A percentile compares a stretch with the other conserved stretches of the same genome.
Conservation (phyloP, 2,329 filamentous ascomycete genomes). For the Lithohypha guttulata region DNA sequence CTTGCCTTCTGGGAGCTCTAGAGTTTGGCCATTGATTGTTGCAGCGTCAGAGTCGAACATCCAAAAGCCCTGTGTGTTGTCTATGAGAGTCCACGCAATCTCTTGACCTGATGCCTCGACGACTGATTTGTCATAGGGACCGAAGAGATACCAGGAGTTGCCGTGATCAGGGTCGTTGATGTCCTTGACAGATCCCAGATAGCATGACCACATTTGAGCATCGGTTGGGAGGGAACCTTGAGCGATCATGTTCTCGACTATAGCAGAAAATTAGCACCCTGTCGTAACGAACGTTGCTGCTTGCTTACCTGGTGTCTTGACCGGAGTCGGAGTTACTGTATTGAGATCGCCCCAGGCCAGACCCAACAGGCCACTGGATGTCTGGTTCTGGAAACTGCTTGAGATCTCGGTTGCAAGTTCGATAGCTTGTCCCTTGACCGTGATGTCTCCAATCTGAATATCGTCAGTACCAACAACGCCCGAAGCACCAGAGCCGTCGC, state of each 20-base stretch:
- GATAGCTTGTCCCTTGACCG: constrained; percentile 51
- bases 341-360: constrained; percentile 53
- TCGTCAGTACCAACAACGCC: constrained; percentile 55
- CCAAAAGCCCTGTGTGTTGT: constrained; percentile 60
- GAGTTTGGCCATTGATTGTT: constrained; percentile 46
- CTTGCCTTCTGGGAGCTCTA: constrained; percentile 45
- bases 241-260: constrained; percentile 39
- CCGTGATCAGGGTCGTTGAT: constrained; percentile 33
- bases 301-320: constrained; percentile 41
- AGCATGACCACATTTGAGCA: constrained; percentile 52
- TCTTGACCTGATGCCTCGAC: constrained; percentile 44
- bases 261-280: neutral
- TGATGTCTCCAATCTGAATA: constrained; percentile 51
- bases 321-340: constrained; percentile 45
- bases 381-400: constrained; percentile 43
- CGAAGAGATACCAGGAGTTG: constrained; percentile 60
- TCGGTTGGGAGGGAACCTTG: constrained; percentile 44
- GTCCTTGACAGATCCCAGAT: constrained; percentile 49
- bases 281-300: neutral
- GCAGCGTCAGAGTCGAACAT: constrained; percentile 48
- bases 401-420: constrained; percentile 54
- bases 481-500: constrained; percentile 56
- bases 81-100: constrained; percentile 50
- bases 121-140: constrained; percentile 56
- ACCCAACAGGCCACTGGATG: constrained; percentile 51